Base-by-base conservation (phyloP, 371 early-diverging fungal genomes). In the Mortierella sp. region DNA sequence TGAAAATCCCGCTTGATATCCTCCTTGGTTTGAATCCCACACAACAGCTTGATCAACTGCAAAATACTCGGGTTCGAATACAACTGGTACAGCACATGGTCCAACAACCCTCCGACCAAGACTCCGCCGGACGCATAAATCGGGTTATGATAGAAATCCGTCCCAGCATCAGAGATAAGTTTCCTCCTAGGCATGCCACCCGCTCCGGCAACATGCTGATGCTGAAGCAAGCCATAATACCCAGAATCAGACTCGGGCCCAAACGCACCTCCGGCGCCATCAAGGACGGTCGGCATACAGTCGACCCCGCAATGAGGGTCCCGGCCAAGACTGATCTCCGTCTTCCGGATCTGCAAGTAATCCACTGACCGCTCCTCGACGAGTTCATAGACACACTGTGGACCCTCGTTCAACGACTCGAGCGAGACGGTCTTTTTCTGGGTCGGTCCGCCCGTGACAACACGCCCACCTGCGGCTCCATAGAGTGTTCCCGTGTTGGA, bases 71-170 rank as follows among this genome's bases (percentile, higher is more conserved):
- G 88, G 51, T 91, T 90, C 41, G 89, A 89, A 65, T 90, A 91
- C 11, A 82, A 77, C 74, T 86, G 87, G 44, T 86, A 86, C 5
- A 91, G 77, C 4, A 89, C 88, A 55, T 90, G 90, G 32, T 89
- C 90, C 56, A 91, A 73, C 7, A 89, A 70, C 6, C 89, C 88
- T 24, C 90, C 91, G 0, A 90, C 90, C 4, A 91, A 81, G 0
- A 91, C 91, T 29, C 90, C 89, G n/a, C 91, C 91, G 24, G 90
- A 88, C 1, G 91, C 91, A 76, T 90, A 91, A 8, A 90, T 89
- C 18, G 90, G 88, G 6, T 90, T 89, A 49, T 86, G 87, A 51
- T 80, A 86, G 46, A 86, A 86, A 58, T 86, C 87, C 0, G 54
- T 18, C 3, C 74, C 71, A 12, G 72, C 24, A 10, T 73, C 75